phyloP scores from a whole-genome alignment of 805 yeast species.

The Novakomyces olei region DNA sequence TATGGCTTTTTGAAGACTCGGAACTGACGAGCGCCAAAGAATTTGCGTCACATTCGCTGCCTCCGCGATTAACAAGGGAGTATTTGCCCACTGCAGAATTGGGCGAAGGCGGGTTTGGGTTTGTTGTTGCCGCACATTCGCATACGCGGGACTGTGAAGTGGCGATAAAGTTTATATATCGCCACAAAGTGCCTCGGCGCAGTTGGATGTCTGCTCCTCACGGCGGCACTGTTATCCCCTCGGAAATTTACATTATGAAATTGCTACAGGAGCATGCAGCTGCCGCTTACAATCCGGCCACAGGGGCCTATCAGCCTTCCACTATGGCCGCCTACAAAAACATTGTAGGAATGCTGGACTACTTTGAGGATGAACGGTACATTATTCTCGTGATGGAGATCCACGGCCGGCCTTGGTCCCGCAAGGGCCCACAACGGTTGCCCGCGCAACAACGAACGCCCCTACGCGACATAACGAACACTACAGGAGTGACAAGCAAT shows the following conservation, averaged over 20 bases:
- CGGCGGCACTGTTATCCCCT: slow-evolving; percentile 7
- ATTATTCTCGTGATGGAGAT: slow-evolving; percentile 8
- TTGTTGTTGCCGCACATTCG: slow-evolving; percentile 9
- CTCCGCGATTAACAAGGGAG: too few relatives aligned
- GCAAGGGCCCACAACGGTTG: too few relatives aligned
- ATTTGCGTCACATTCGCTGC: background rate
- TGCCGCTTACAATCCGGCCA: too few relatives aligned
- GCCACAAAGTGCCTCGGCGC: slow-evolving; percentile 7
- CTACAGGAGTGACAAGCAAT: too few relatives aligned
- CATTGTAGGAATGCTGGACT: slow-evolving; percentile 7
- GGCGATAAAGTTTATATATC: slow-evolving; percentile 9
- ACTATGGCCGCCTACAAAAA: slow-evolving; percentile 7
- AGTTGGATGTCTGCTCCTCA: slow-evolving; percentile 7
- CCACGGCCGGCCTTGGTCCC: slow-evolving; percentile 11
- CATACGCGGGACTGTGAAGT: slow-evolving; percentile 5
- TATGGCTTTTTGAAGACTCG: background rate
- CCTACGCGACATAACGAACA: too few relatives aligned
- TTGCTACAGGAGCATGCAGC: too few relatives aligned
- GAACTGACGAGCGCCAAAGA: background rate
- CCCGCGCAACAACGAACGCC: too few relatives aligned
- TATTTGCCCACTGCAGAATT: background rate
- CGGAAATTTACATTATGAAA: slow-evolving; percentile 7
- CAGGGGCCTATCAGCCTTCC: too few relatives aligned
- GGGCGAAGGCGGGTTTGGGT: slow-evolving; percentile 8
- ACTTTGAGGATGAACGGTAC: slow-evolving; percentile 7